Percentiles rank a stretch among this genome's conserved stretches.
Evolutionary conservation across 2,329 filamentous ascomycete species (phyloP).

Genomic region (Pseudodiploospora longispora): DNA sequence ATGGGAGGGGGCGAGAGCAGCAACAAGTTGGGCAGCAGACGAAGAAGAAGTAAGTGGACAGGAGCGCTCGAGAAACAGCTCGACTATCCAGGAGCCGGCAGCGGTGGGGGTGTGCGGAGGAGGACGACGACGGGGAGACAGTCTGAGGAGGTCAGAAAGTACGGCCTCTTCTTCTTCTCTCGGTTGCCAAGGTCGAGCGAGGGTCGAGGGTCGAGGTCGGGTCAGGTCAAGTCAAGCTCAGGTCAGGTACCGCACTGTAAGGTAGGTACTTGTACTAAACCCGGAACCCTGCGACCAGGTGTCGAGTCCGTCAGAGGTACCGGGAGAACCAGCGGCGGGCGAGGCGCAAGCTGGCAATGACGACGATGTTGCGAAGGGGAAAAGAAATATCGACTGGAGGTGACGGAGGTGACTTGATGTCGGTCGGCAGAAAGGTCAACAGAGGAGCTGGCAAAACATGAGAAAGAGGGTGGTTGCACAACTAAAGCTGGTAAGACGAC

Average conservation of each 20-base stretch:
- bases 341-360: slow-evolving; percentile 1
- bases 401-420: no score
- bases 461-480: slow-evolving; percentile 2
- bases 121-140: neutral
- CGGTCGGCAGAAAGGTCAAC: neutral
- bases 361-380: slow-evolving; percentile 3
- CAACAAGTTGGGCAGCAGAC: slow-evolving; percentile 14
- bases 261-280: no score
- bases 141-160: no score
- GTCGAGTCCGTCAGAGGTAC: no score
- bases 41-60: neutral
- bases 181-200: no score
- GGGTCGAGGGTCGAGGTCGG: no score
- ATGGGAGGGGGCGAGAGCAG: neutral
- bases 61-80: slow-evolving; percentile 1
- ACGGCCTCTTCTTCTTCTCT: no score
- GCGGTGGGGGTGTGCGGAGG: slow-evolving; percentile 5
- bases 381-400: neutral
- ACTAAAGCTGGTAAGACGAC: neutral
- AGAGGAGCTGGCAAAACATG: neutral
- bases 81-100: slow-evolving; percentile 8
- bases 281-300: no score
- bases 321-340: neutral
- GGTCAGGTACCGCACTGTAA: no score
- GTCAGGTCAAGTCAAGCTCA: no score